Evolutionary conservation across 306 rosid species (phyloP).

Genomic region (Pachyrhizus erosus): DNA sequence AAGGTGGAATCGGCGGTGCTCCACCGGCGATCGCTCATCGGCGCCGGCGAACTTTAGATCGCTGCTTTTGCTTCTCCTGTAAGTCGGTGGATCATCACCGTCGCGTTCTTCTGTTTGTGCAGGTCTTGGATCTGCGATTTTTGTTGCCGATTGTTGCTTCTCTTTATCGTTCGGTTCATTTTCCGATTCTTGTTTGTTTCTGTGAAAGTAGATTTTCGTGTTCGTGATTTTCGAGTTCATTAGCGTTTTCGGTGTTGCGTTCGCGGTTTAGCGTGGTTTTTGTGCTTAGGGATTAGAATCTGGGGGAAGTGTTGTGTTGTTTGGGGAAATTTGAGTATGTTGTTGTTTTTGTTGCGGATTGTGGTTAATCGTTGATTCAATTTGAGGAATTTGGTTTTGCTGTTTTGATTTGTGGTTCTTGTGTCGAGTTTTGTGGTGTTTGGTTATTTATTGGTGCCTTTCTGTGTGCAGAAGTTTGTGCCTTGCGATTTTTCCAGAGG

Average conservation of each 20-base stretch:
- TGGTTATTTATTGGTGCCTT: slow-evolving; percentile 14
- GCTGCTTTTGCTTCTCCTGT: slow-evolving; percentile 42
- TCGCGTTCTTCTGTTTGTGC: not conserved
- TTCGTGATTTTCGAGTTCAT: not conserved
- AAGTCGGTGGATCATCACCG: slow-evolving; percentile 40
- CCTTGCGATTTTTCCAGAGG: slow-evolving; percentile 41
- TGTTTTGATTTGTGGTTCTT: not conserved
- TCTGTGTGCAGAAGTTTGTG: slow-evolving; percentile 51
- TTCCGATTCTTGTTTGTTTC: slow-evolving; percentile 33
- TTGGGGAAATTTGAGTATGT: slow-evolving; percentile 1
- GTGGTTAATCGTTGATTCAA: slow-evolving; percentile 16
- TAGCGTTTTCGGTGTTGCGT: not conserved
- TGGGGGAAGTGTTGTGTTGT: slow-evolving; percentile 33
- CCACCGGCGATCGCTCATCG: slow-evolving; percentile 42
- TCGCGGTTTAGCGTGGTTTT: not conserved
- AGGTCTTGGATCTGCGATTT: slow-evolving; percentile 41
- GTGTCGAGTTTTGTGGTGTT: slow-evolving; percentile 33
- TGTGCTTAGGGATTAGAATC: not conserved
- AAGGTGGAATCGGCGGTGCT: slow-evolving; percentile 35
- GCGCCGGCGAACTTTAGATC: slow-evolving; percentile 46
- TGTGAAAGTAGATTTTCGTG: slow-evolving; percentile 23
- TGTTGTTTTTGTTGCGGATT: not conserved
- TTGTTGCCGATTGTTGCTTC: slow-evolving; percentile 21
- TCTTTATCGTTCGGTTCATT: not conserved
- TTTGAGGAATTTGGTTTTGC: slow-evolving; percentile 18